These are phyloP conservation scores for Botrytis deweyae DNA, from an alignment of 2,329 filamentous ascomycete species.

Conservation along the genomic window DNA sequence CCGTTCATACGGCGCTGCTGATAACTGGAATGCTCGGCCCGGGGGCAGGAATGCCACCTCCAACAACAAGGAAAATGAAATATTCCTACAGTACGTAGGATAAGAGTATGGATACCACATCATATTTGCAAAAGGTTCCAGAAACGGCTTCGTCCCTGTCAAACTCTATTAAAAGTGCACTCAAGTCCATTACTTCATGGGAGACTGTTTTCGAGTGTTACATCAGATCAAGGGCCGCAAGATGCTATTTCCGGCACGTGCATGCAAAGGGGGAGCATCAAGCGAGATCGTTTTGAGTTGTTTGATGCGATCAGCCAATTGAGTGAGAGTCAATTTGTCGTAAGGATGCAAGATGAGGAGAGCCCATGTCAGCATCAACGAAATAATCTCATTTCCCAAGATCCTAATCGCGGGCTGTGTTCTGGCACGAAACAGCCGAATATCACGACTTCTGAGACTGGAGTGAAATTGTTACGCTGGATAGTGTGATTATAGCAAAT, in stretches of 20 bases:
- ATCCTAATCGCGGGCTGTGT: constrained; percentile 16
- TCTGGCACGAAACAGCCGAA: background rate
- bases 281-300: constrained; percentile 3
- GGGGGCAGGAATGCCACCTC: background rate
- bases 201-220: background rate
- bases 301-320: background rate
- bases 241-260: background rate
- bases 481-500: background rate
- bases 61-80: background rate
- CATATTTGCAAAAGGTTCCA: background rate
- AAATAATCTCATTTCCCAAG: constrained; percentile 11
- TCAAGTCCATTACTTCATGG: background rate
- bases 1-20: background rate
- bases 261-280: background rate
- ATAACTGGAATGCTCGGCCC: constrained; percentile 13
- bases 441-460: background rate
- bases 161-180: background rate
- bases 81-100: constrained; percentile 1
- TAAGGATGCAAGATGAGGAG: constrained; percentile 12
- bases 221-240: background rate
- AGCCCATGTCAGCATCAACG: constrained; percentile 10
- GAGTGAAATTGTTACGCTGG: background rate
- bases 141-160: constrained; percentile 7
- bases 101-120: background rate
- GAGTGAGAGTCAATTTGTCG: background rate